Evolutionary conservation across 2,329 filamentous ascomycete genomes (phyloP), one percentile per base, ranked within the genome.

Genomic region (Aspergillus glaucus): DNA sequence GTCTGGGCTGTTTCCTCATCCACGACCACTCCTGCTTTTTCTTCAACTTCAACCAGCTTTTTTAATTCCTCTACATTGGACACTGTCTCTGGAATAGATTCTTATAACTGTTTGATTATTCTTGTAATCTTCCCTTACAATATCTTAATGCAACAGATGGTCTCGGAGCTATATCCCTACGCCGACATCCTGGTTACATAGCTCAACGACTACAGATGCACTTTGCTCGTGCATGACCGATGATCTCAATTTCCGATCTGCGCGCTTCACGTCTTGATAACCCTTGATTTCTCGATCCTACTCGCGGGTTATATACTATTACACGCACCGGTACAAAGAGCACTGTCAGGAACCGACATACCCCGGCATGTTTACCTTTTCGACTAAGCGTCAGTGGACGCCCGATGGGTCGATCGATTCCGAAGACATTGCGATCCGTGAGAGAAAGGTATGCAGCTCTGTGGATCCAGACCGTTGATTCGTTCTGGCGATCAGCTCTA

Each of bases 351-450:
- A 30, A 12, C 10, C 26, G 26, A 3, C 10, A 30, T 30, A 5
- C 3, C 3, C 24, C 42, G 30, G 30, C 40, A 64, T 66, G 63
- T 59, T 58, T 41, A 46, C 45, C 22, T 50, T 53, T 41, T 46
- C 56, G 15, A 44, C 48, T 28, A 66, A 66, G 48, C 62, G 63
- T 36, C 59, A 44, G 36, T 57, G 63, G 47, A 62, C 62, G 9
- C 36, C 86, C 66, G 51, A 71, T 79, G 57, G 82, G 72, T 63
- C 86, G 80, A 43, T 85, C 65, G 54, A 86, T 75, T 64, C 86
- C 81, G 51, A 79, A 65, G n/a, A 86, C n/a, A 45, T 43, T 28
- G 39, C 41, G n/a, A 22, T 46, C 22, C 58, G 50, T 45, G 61
- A 56, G 40, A 56, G 45, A 17, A 66, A 66, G 62, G 63, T 65